Evolutionary conservation across 495 filamentous ascomycete species (phyloP).

Genomic region (Penicillium tannophilum): DNA sequence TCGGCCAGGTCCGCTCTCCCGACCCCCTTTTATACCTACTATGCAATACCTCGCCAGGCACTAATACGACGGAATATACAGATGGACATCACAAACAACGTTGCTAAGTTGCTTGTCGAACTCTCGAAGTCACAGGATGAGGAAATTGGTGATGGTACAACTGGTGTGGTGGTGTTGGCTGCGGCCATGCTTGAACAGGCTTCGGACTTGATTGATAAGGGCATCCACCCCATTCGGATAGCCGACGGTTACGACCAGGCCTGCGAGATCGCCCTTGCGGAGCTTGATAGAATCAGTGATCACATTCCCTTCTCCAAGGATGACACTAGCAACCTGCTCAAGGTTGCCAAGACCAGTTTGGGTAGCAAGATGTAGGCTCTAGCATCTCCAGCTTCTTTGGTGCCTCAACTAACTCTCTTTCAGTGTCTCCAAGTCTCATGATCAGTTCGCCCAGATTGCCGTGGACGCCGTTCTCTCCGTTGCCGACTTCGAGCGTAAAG

Average conservation of each 20-base stretch:
- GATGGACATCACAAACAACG: conserved; percentile 99
- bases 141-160: conserved; percentile 98
- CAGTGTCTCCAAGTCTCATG: conserved; percentile 93
- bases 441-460: conserved; percentile 96
- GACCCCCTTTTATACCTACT: conserved; percentile 15
- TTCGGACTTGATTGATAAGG: conserved; percentile 98
- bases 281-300: conserved; percentile 93
- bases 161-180: conserved; percentile 94
- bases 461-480: conserved; percentile 96
- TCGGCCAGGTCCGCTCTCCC: conserved; percentile 66
- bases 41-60: background rate
- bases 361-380: conserved; percentile 86
- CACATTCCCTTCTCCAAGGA: conserved; percentile 79
- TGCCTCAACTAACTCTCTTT: conserved; percentile 27
- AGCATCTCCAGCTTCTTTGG: background rate
- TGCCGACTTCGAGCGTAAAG: conserved; percentile 92
- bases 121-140: conserved; percentile 99
- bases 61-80: conserved; percentile 31
- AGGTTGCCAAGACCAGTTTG: conserved; percentile 93
- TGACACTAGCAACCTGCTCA: conserved; percentile 78
- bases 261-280: conserved; percentile 90
- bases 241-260: conserved; percentile 97
- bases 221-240: conserved; percentile 97
- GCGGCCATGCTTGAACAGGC: conserved; percentile 95
- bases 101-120: conserved; percentile 94